phyloP scores from a whole-genome alignment of 2,329 filamentous ascomycete species.

The Pseudofabraea citricarpa region DNA sequence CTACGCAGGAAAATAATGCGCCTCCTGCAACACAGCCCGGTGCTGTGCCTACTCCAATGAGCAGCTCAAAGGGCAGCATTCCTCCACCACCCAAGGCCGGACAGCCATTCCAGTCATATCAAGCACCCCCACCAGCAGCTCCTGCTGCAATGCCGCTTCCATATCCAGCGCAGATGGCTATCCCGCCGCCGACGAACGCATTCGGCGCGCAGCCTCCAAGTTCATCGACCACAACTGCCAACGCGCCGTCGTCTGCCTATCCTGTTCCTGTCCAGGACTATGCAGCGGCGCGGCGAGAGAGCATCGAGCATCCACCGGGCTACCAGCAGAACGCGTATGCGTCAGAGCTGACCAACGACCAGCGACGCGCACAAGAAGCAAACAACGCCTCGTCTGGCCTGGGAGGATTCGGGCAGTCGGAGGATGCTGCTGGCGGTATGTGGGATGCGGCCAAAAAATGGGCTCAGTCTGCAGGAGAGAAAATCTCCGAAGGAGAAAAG shows the following conservation, averaged over 20 bases:
- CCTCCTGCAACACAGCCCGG: conserved; percentile 55
- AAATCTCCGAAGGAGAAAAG: conserved; percentile 51
- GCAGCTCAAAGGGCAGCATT: conserved; percentile 27
- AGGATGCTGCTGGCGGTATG: conserved; percentile 40
- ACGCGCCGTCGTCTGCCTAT: conserved; percentile 19
- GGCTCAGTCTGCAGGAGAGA: conserved; percentile 51
- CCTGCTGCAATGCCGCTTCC: conserved; percentile 25
- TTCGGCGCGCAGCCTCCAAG: conserved; percentile 38
- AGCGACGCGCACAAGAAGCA: conserved; percentile 27
- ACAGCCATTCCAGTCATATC: conserved; percentile 36
- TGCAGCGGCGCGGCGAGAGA: conserved; percentile 14
- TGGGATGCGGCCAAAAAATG: conserved; percentile 55
- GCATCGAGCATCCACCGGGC: conserved; percentile 33
- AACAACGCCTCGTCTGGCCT: conserved; percentile 6
- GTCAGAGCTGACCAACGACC: conserved; percentile 44
- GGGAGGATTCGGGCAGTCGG: conserved; percentile 6
- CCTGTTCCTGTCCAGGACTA: conserved; percentile 15
- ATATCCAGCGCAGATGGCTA: conserved; percentile 45
- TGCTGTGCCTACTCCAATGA: conserved; percentile 42
- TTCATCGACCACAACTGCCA: conserved; percentile 39
- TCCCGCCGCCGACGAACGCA: conserved; percentile 40
- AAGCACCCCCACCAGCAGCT: conserved; percentile 24
- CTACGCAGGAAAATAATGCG: conserved; percentile 26
- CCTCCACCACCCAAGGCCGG: conserved; percentile 49
- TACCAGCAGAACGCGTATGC: conserved; percentile 53